Conservation (phyloP, 2,329 filamentous ascomycete species). For the Aureobasidium sp. region DNA sequence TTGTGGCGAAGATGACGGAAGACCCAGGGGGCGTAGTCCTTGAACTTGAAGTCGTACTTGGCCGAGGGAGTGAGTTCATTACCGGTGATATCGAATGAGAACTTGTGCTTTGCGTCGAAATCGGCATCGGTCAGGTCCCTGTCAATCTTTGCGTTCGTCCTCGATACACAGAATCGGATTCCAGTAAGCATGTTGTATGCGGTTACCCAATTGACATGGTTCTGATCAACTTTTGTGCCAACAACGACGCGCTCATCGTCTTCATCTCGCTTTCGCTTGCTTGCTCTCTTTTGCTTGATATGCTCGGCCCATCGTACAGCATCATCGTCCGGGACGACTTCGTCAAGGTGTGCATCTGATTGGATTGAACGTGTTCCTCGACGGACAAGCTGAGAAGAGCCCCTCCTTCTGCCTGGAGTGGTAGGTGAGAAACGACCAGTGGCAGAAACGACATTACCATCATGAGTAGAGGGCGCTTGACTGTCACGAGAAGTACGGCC, state of each 20-base stretch:
- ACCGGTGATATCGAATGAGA: conserved; percentile 96
- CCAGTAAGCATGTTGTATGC: conserved; percentile 99
- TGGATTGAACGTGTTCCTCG: conserved; percentile 78
- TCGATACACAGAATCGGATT: conserved; percentile 91
- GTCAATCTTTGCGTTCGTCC: conserved; percentile 95
- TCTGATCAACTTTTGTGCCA: conserved; percentile 95
- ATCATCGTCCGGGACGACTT: conserved; percentile 80
- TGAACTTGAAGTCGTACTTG: conserved; percentile 99
- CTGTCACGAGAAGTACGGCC: conserved; percentile 63
- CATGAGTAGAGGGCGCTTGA: conserved; percentile 31
- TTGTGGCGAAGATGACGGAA: conserved; percentile 84
- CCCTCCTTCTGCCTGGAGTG: conserved; percentile 57
- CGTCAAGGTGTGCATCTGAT: conserved; percentile 69
- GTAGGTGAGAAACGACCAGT: conserved; percentile 78
- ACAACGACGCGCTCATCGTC: conserved; percentile 88
- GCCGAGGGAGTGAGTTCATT: conserved; percentile 96
- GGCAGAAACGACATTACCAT: conserved; percentile 55
- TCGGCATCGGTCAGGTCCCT: conserved; percentile 82
- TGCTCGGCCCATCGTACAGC: conserved; percentile 87
- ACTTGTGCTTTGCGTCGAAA: conserved; percentile 92
- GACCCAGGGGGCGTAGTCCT: conserved; percentile 99
- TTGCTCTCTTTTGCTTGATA: conserved; percentile 84
- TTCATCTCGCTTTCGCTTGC: conserved; percentile 74
- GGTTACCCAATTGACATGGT: conserved; percentile 93
- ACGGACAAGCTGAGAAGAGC: conserved; percentile 75